Percentiles rank a stretch among this genome's conserved stretches.
These are phyloP conservation scores for Hippophae tibetana DNA, from an alignment of 306 rosid genomes.

Conservation along the genomic window DNA sequence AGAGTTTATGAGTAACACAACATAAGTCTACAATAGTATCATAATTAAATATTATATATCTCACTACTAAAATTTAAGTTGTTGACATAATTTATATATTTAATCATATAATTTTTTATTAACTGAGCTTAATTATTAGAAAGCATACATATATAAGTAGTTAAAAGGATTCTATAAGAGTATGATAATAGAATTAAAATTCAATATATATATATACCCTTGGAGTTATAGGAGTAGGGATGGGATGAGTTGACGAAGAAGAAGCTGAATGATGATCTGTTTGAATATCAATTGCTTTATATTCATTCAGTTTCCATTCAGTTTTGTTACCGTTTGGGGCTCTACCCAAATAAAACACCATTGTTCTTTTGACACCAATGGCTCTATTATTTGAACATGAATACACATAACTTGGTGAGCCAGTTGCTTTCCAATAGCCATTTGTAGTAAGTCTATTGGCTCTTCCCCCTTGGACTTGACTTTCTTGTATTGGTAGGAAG, in stretches of 20 bases:
- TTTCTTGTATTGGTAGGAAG: constrained; percentile 70
- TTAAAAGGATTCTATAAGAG: background rate
- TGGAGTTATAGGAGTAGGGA: constrained; percentile 4
- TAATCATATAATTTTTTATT: too few relatives aligned
- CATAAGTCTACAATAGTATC: too few relatives aligned
- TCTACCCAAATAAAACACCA: constrained; percentile 81
- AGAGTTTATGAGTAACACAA: too few relatives aligned
- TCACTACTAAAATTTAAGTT: too few relatives aligned
- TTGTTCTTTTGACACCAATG: constrained; percentile 67
- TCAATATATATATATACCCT: background rate
- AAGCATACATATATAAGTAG: background rate
- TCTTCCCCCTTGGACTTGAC: constrained; percentile 82
- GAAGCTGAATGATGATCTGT: background rate
- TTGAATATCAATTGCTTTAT: constrained; percentile 37
- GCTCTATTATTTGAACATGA: constrained; percentile 36
- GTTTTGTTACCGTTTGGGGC: constrained; percentile 70
- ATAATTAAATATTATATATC: too few relatives aligned
- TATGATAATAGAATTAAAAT: background rate
- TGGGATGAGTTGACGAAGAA: constrained; percentile 17
- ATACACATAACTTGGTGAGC: constrained; percentile 64
- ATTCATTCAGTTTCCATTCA: constrained; percentile 96
- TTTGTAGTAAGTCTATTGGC: constrained; percentile 57
- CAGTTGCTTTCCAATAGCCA: constrained; percentile 93
- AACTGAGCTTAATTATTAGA: background rate
- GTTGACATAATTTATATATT: too few relatives aligned